Evolutionary conservation across 345 rosid genomes (phyloP), one percentile per base, ranked within the genome.

Genomic region (Camelina neglecta): DNA sequence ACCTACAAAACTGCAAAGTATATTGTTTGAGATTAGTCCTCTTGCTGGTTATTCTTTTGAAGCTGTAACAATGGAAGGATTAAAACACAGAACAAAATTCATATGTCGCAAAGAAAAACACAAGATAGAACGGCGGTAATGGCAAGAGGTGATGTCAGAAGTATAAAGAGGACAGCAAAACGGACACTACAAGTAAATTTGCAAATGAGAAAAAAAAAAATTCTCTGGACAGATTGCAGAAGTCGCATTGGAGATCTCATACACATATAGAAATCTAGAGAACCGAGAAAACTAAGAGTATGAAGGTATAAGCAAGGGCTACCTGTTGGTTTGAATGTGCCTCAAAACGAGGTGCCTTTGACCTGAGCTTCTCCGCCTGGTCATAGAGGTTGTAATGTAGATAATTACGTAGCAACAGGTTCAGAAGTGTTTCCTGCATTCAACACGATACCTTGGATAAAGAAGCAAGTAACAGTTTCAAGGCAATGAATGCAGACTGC

Each of bases 321-420:
- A 81, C 98, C 92, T 93, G 98, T 77, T 93, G 97, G 72, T 90
- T 93, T 15, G 96, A 93, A 82, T 91, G 98, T 4, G 94, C 98
- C 81, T 93, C 98, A 86, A 93, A 93, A n/a, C 89, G 83, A 24
- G 96, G 96, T 65, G 94, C 97, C 79, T 93, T 91, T 10, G 96
- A 91, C 65, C 98, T 86, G 74, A 93, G 81, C 84, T 91, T 93
- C 84, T 93, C 97, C 33, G 96, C 98, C 54, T 91, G 98, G 65
- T 93, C 98, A 75, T 89, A 93, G 20, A 91, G 80, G 69, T 89
- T 91, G 77, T 88, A 91, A 72, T 91, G 98, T 49, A 91, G 90
- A 77, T 91, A 91, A 83, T 93, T 91, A 36, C 93, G 89, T 39
- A 91, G 86, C 48, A 93, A 79, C 61, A 93, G 76, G 75, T 93